These are phyloP conservation scores for Linaria vulgaris DNA, from an alignment of 257 asterid species.

Conservation along the genomic window DNA sequence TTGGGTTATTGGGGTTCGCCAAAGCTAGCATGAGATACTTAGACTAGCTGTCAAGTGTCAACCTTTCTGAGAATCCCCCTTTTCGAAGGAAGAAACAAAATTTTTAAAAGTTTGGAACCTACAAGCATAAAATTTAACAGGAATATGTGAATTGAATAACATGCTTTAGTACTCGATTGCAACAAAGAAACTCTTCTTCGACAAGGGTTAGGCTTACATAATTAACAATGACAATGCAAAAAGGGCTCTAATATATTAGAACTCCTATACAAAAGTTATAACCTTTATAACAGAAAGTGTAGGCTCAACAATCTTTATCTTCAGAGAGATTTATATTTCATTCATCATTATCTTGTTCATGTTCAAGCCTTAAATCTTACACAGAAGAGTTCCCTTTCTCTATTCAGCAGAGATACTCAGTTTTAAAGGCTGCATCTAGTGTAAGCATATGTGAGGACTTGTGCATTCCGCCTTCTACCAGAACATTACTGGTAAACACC, in stretches of 20 bases:
- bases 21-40: not conserved
- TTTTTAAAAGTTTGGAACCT: not conserved
- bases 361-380: not conserved
- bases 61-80: not conserved
- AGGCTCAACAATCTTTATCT: not conserved
- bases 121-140: not conserved
- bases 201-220: not conserved
- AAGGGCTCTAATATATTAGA: no score
- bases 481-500: not conserved
- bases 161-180: no score
- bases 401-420: not conserved
- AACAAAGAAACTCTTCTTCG: not conserved
- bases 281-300: no score
- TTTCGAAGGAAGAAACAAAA: not conserved
- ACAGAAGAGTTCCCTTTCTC: not conserved
- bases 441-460: not conserved
- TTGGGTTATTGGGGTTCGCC: not conserved
- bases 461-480: not conserved
- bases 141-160: no score
- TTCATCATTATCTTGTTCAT: not conserved
- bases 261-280: no score
- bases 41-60: not conserved
- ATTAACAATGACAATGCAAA: not conserved
- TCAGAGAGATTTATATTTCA: not conserved
- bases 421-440: not conserved